Percentiles rank a stretch among this genome's conserved stretches.
Conservation (phyloP, 1,284 basidiomycete genomes). For the Cryptococcus sp. region DNA sequence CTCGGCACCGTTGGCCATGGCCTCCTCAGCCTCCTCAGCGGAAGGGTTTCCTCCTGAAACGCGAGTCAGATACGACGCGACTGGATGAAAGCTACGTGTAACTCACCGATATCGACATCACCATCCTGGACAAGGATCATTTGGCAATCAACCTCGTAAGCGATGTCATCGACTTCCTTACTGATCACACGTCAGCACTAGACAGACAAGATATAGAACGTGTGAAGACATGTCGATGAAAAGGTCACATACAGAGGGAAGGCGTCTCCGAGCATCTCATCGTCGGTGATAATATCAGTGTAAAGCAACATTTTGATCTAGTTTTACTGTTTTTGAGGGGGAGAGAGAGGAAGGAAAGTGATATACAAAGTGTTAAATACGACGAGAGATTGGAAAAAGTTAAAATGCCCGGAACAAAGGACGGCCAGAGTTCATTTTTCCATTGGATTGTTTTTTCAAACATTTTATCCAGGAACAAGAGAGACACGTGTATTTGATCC, state of each 20-base stretch:
- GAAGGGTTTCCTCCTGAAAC: slow-evolving; percentile 79
- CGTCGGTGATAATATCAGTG: slow-evolving; percentile 61
- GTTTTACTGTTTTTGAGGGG: too few species aligned
- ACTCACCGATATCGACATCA: slow-evolving; percentile 84
- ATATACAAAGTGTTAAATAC: too few species aligned
- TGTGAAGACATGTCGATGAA: slow-evolving; percentile 1
- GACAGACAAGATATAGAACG: background rate
- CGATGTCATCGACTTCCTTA: slow-evolving; percentile 75
- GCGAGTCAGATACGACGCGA: background rate
- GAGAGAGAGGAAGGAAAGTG: too few species aligned
- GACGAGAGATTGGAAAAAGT: too few species aligned
- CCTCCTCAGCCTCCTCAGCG: slow-evolving; percentile 80
- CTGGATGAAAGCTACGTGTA: background rate
- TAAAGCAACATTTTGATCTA: slow-evolving; percentile 41
- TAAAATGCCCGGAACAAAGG: too few species aligned
- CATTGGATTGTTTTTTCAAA: too few species aligned
- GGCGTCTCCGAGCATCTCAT: slow-evolving; percentile 96
- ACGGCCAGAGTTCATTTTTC: too few species aligned
- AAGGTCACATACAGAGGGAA: slow-evolving; percentile 64
- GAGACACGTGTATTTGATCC: too few species aligned
- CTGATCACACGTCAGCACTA: slow-evolving; percentile 48
- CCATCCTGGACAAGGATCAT: slow-evolving; percentile 73
- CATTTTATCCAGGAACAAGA: too few species aligned
- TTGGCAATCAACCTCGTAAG: slow-evolving; percentile 83
- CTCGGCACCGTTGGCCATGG: slow-evolving; percentile 68